A percentile compares a stretch with the other conserved stretches of the same genome.
These are phyloP conservation scores for Podochytrium sp. DNA, from an alignment of 192 early-diverging fungal species.

Conservation along the genomic window DNA sequence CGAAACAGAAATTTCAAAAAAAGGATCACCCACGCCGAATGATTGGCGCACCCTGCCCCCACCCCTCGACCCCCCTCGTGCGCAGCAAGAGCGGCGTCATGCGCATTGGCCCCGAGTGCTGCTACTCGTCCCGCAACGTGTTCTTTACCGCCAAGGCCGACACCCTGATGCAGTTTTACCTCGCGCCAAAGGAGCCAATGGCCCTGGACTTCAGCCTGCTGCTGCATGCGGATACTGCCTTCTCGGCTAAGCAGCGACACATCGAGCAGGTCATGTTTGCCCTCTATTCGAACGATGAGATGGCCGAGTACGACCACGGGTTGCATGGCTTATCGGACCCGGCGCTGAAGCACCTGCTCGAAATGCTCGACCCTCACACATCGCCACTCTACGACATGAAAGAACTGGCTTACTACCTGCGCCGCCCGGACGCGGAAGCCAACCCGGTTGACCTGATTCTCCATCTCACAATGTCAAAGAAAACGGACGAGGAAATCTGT, in stretches of 20 bases:
- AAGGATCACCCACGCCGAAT: no score
- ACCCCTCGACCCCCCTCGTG: no score
- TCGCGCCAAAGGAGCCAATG: background rate
- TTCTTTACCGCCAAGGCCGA: background rate
- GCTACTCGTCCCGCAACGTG: background rate
- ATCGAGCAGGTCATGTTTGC: background rate
- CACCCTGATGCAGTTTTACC: background rate
- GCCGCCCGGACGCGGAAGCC: background rate
- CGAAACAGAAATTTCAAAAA: no score
- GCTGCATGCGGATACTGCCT: background rate
- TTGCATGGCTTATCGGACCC: background rate
- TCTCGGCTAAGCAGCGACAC: background rate
- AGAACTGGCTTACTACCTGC: background rate
- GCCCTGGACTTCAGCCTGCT: background rate
- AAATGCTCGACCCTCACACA: background rate
- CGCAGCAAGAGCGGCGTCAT: background rate
- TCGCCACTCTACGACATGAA: background rate
- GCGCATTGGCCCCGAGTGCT: background rate
- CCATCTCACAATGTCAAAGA: background rate
- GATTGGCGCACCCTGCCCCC: no score
- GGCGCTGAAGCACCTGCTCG: background rate
- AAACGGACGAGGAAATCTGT: conserved; percentile 19
- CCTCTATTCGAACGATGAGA: background rate
- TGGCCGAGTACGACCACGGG: background rate
- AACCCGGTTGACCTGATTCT: background rate